Evolutionary conservation across 768 basidiomycete species (phyloP).

Genomic region (Agrocybe chaxingu): DNA sequence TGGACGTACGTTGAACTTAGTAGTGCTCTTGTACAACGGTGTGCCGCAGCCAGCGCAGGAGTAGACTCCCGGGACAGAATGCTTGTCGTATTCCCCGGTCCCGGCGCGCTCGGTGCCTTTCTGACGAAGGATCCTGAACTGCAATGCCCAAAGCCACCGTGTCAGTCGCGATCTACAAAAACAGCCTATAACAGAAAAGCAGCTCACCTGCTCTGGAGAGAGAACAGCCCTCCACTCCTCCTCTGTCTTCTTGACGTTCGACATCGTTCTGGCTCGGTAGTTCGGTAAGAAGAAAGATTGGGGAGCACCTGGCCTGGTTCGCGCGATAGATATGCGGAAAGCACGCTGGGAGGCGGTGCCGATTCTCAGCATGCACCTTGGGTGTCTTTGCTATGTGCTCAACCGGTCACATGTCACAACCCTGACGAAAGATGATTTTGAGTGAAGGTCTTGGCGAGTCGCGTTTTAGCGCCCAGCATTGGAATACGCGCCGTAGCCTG

Average conservation of each 20-base stretch:
- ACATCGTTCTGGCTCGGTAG: slow-evolving; percentile 29
- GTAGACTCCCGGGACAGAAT: slow-evolving; percentile 65
- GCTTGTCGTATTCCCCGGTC: slow-evolving; percentile 79
- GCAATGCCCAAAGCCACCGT: neutral
- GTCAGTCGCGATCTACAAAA: neutral
- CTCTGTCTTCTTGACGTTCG: slow-evolving; percentile 51
- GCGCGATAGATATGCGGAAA: slow-evolving; percentile 10
- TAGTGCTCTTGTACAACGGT: slow-evolving; percentile 82
- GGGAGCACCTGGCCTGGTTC: slow-evolving; percentile 1
- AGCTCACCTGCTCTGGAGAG: slow-evolving; percentile 72
- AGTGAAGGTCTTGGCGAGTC: no score
- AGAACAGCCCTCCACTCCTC: slow-evolving; percentile 83
- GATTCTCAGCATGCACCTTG: slow-evolving; percentile 10
- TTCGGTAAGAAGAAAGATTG: neutral
- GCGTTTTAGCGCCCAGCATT: no score
- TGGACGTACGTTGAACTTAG: slow-evolving; percentile 73
- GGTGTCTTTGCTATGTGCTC: no score
- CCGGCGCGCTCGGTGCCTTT: slow-evolving; percentile 85
- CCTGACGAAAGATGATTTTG: no score
- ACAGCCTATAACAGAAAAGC: neutral
- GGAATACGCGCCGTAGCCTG: no score
- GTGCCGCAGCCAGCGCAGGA: slow-evolving; percentile 76
- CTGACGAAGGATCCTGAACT: slow-evolving; percentile 84
- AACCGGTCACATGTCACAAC: no score
- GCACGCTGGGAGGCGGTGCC: slow-evolving; percentile 13